Evolutionary conservation across 495 filamentous ascomycete species (phyloP), one percentile per base, ranked within the genome.

Genomic region (Penicillium alfredii): DNA sequence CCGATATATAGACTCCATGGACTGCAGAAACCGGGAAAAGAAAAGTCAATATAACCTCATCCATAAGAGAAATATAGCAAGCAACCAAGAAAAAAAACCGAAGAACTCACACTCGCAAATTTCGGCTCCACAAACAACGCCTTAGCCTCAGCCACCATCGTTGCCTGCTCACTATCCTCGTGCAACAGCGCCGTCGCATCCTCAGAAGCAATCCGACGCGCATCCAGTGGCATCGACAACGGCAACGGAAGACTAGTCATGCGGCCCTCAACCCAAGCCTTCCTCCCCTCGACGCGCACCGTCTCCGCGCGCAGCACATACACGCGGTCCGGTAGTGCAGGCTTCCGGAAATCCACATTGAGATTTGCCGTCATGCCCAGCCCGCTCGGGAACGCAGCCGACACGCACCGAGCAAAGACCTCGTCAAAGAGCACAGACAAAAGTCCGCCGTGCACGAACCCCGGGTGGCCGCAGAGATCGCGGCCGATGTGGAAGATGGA

Each of bases 121-220:
- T 76, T 88, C 3, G 90, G 90, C 58, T 93, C 87, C 35, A 97
- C 71, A 61, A 93, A 96, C 45, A 97, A 69, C 8, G 84, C 90
- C 53, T 77, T 81, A 18, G 80, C 86, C 60, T 88, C 82, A 18
- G 76, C 81, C 34, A 90, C 68, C 44, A 87, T 71, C 14, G 75
- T 51, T 5, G 75, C 68, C 20, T 68, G 72, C 40, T 80, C 69
- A 35, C 67, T 68, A 29, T 66, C 68, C 37, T 61, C 71, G 8
- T 5, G 38, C 18, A 45, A 35, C 13, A 47, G 23, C 11, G 31
- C 42, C 14, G 18, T 14, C 16, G 27, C 26, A 44, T 55, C n/a
- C n/a, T n/a, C 48, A 7, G 34, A 2, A 1, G 41, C 24, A 10
- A 51, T n/a, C 13, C n/a, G 16, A 6, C 15, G n/a, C 1, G 12